Evolutionary conservation across 2,329 filamentous ascomycete species (phyloP).

Genomic region (Beauveria australis): DNA sequence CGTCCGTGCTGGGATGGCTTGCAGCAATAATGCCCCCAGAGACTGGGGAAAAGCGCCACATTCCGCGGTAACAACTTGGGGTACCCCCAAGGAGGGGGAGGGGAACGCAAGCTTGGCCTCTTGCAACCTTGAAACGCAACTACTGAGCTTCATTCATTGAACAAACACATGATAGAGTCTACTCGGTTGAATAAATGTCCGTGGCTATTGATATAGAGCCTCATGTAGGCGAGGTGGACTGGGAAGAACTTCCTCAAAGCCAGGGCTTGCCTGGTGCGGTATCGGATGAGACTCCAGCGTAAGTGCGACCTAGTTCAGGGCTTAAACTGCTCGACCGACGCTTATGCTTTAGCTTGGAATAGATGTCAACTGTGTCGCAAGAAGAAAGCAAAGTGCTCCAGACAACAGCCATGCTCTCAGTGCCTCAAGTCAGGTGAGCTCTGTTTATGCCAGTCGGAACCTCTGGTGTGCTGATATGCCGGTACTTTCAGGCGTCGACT

Average conservation of each 20-base stretch:
- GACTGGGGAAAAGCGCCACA: background rate
- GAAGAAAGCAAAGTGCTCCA: slow-evolving; percentile 36
- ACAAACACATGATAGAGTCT: background rate
- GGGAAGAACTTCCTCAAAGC: background rate
- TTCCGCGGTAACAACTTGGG: background rate
- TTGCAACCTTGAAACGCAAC: background rate
- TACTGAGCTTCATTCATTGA: background rate
- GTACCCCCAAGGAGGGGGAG: too few relatives aligned
- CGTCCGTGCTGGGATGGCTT: background rate
- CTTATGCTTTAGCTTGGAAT: background rate
- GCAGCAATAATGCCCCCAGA: background rate
- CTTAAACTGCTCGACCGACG: background rate
- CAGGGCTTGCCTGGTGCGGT: background rate
- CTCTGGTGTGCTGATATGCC: background rate
- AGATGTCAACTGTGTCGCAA: slow-evolving; percentile 34
- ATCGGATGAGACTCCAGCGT: slow-evolving; percentile 6
- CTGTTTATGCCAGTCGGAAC: background rate
- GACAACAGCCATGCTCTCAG: slow-evolving; percentile 34
- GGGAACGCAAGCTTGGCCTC: background rate
- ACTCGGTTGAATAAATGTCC: background rate
- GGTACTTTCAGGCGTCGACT: slow-evolving; percentile 18
- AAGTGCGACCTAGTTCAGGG: background rate
- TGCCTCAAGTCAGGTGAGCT: slow-evolving; percentile 25
- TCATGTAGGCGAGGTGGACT: background rate
- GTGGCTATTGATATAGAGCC: background rate